These are phyloP conservation scores for Kluyveromyces starmeri DNA, from an alignment of 805 yeast genomes.

Conservation along the genomic window DNA sequence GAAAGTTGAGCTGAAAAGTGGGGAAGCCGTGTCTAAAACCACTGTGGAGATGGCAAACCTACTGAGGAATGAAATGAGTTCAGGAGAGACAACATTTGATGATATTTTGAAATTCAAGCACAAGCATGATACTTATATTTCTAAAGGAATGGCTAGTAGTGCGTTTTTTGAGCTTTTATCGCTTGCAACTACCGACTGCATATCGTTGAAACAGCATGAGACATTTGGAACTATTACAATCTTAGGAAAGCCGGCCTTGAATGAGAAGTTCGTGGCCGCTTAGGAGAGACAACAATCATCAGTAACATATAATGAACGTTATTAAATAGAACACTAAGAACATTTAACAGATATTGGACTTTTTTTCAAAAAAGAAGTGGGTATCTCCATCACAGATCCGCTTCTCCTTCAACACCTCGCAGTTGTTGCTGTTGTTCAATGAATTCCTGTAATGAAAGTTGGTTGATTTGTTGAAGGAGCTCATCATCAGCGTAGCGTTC, in stretches of 20 bases:
- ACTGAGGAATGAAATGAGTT: constrained; percentile 15
- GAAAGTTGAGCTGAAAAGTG: constrained; percentile 12
- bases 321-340: too few relatives aligned
- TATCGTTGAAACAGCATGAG: constrained; percentile 49
- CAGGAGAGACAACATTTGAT: constrained; percentile 10
- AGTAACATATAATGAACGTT: too few relatives aligned
- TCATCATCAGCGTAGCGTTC: constrained; percentile 28
- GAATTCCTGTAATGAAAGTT: constrained; percentile 26
- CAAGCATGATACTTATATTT: constrained; percentile 4
- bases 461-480: constrained; percentile 24
- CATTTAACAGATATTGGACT: too few relatives aligned
- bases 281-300: too few relatives aligned
- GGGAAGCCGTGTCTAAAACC: constrained; percentile 21
- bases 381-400: too few relatives aligned
- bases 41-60: constrained; percentile 23
- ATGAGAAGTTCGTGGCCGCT: constrained; percentile 22
- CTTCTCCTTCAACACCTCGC: constrained; percentile 3
- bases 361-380: neutral
- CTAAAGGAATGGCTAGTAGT: constrained; percentile 22
- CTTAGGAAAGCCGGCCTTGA: constrained; percentile 35
- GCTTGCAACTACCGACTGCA: constrained; percentile 67
- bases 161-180: constrained; percentile 77
- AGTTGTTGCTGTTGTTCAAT: constrained; percentile 18
- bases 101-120: constrained; percentile 8
- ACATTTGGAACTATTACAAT: constrained; percentile 55